Conservation (phyloP, 208 protist genomes). For the Leishmania aethiopica region DNA sequence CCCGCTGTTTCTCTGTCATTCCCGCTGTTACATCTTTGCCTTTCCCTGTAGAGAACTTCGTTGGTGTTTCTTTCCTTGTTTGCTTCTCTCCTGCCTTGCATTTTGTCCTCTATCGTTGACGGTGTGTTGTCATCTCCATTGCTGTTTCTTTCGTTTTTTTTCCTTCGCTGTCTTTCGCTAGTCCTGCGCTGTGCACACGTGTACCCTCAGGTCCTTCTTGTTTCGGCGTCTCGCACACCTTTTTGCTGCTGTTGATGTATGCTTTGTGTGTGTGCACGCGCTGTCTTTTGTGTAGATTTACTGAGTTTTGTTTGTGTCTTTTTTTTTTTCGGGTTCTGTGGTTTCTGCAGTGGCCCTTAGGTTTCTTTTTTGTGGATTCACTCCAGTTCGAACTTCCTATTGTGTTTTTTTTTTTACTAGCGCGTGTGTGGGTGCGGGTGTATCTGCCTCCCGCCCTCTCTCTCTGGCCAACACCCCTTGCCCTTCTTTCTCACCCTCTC, state of each 20-base stretch:
- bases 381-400: not conserved
- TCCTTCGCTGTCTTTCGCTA: not conserved
- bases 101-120: conserved; percentile 6
- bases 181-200: not conserved
- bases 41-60: not conserved
- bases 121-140: not conserved
- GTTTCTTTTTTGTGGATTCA: conserved; percentile 7
- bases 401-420: not conserved
- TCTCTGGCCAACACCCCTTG: not conserved
- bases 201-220: not conserved
- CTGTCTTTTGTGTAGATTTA: not conserved
- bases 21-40: not conserved
- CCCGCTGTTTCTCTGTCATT: not conserved
- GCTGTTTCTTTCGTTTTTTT: not conserved
- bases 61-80: not conserved
- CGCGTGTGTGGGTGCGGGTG: not conserved
- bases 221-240: not conserved
- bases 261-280: not conserved
- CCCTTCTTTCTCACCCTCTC: not conserved
- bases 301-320: not conserved
- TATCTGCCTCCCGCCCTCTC: not conserved
- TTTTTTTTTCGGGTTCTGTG: not conserved
- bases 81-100: not conserved
- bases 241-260: not conserved
- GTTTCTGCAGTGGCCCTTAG: not conserved